These are phyloP conservation scores for Acrocalymma vagum DNA, from an alignment of 2,329 filamentous ascomycete genomes.

Conservation along the genomic window DNA sequence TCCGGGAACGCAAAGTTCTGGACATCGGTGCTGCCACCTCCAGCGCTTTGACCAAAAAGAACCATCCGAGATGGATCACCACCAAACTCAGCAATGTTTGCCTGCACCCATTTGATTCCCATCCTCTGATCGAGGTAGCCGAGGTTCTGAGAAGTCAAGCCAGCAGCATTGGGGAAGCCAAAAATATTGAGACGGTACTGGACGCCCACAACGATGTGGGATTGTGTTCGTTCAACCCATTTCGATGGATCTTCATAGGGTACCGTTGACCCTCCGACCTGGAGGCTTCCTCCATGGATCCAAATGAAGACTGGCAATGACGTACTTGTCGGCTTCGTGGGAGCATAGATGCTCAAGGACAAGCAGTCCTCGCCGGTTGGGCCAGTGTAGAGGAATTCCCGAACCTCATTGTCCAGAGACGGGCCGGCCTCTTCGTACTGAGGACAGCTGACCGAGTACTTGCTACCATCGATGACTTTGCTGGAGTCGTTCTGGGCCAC, in stretches of 20 bases:
- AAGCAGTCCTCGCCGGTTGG: slow-evolving; percentile 61
- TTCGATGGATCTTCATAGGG: slow-evolving; percentile 44
- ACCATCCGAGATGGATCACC: slow-evolving; percentile 36
- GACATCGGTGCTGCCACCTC: slow-evolving; percentile 52
- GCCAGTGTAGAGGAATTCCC: no score
- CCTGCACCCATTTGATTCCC: slow-evolving; percentile 46
- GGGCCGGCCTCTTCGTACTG: no score
- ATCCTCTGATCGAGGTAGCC: slow-evolving; percentile 45
- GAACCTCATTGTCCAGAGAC: no score
- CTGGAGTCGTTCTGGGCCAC: no score
- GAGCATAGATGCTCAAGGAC: slow-evolving; percentile 46
- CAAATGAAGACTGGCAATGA: slow-evolving; percentile 63
- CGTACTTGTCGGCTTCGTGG: slow-evolving; percentile 18
- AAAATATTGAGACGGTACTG: slow-evolving; percentile 47
- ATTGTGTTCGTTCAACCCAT: slow-evolving; percentile 44
- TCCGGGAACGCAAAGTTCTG: slow-evolving; percentile 51
- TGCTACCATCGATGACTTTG: no score
- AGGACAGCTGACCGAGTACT: no score
- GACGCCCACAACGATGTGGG: slow-evolving; percentile 44
- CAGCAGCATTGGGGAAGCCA: slow-evolving; percentile 40
- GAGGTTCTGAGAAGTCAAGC: slow-evolving; percentile 48
- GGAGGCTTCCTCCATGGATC: slow-evolving; percentile 60
- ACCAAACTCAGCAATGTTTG: slow-evolving; percentile 43
- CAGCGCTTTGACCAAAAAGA: slow-evolving; percentile 41
- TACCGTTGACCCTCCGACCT: slow-evolving; percentile 54